A percentile compares a stretch with the other conserved stretches of the same genome.
Evolutionary conservation across 176 grass and related monocot genomes (phyloP).

Genomic region (bread wheat (Triticum aestivum)): DNA sequence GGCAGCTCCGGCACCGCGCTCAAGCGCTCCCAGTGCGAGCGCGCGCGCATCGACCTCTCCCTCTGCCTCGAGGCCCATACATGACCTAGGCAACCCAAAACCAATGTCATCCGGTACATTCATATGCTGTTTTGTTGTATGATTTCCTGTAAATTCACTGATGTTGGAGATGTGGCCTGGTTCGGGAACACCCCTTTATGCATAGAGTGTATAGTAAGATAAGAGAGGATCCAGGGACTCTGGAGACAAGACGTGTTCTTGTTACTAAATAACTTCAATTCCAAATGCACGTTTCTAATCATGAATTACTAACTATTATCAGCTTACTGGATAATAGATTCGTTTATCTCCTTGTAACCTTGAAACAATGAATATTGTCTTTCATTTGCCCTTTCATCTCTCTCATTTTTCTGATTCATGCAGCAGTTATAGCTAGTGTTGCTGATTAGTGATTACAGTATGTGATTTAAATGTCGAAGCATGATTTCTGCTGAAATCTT

Average conservation of each 20-base stretch:
- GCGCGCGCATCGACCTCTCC: conserved; percentile 62
- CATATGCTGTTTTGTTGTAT: not conserved
- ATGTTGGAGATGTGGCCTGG: not conserved
- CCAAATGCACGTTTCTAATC: not conserved
- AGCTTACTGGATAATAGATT: not conserved
- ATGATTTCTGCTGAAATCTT: not conserved
- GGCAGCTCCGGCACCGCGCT: conserved; percentile 62
- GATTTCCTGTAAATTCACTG: not conserved
- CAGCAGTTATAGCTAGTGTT: not conserved
- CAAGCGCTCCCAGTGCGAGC: conserved; percentile 77
- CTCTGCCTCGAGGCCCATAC: conserved; percentile 69
- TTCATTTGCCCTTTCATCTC: not conserved
- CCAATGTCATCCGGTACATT: not conserved
- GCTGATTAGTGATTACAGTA: not conserved
- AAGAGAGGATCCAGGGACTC: not conserved
- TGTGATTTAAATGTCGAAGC: not conserved
- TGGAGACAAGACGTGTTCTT: not conserved
- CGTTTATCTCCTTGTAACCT: not conserved
- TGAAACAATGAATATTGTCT: not conserved
- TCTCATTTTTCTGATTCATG: not conserved
- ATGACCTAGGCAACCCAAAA: not conserved
- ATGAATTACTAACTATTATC: not conserved
- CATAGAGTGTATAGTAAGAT: not conserved
- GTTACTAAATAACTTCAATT: not conserved
- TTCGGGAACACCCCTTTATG: not conserved